A percentile compares a stretch with the other conserved stretches of the same genome.
Conservation (phyloP, 495 filamentous ascomycete species). For the Clohesyomyces aquaticus region DNA sequence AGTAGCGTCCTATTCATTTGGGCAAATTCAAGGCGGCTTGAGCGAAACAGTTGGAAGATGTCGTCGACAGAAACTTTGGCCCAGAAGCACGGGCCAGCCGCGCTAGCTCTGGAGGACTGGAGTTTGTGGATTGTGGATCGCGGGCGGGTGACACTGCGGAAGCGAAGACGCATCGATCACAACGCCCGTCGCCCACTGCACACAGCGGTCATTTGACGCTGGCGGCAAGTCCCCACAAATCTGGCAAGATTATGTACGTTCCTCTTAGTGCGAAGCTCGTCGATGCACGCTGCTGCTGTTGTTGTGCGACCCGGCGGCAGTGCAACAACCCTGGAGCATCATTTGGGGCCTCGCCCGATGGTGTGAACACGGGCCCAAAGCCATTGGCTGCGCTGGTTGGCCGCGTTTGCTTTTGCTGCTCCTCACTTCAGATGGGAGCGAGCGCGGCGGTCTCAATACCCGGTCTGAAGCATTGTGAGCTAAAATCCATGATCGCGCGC, state of each 20-base stretch:
- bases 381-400: background rate
- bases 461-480: background rate
- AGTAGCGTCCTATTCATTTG: slow-evolving; percentile 5
- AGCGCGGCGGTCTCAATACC: no score
- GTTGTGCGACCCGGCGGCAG: background rate
- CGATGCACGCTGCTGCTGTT: background rate
- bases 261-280: background rate
- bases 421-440: no score
- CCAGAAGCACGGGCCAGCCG: slow-evolving; percentile 8
- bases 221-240: background rate
- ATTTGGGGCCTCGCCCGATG: background rate
- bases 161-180: background rate
- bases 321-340: background rate
- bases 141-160: background rate
- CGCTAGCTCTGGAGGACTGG: no score
- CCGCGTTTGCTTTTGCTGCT: background rate
- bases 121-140: background rate
- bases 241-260: background rate
- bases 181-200: background rate
- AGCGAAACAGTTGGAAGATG: background rate
- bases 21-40: background rate
- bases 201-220: background rate
- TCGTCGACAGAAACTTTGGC: slow-evolving; percentile 21
- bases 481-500: background rate
- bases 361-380: no score